These are phyloP conservation scores for Claviceps maximensis DNA, from an alignment of 2,329 filamentous ascomycete species.

Conservation along the genomic window DNA sequence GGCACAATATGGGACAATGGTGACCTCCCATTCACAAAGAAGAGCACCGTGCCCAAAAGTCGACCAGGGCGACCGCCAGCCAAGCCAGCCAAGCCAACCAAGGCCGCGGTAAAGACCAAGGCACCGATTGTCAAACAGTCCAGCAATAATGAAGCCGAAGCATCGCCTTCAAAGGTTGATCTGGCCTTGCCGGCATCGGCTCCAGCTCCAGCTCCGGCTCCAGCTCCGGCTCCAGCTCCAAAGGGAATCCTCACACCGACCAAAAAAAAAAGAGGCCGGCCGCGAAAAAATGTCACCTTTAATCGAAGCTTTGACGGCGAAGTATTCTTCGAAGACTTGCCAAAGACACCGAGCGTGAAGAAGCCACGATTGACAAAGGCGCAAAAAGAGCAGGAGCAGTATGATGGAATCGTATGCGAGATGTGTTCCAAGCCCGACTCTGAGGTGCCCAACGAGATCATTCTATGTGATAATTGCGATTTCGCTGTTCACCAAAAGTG, in stretches of 20 bases:
- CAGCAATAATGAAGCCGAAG: background rate
- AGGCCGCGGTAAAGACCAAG: background rate
- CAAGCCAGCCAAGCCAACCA: background rate
- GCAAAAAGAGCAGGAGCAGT: constrained; percentile 17
- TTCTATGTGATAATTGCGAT: constrained; percentile 53
- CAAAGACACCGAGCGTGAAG: constrained; percentile 22
- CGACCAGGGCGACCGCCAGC: background rate
- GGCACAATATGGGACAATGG: constrained; percentile 26
- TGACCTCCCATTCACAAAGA: constrained; percentile 8
- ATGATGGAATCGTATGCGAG: constrained; percentile 42
- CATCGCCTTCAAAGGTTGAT: constrained; percentile 1
- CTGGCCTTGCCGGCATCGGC: constrained; percentile 2
- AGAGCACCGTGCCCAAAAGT: constrained; percentile 9
- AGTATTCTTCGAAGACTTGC: constrained; percentile 39
- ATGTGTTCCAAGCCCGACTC: constrained; percentile 47
- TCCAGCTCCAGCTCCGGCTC: too few species aligned
- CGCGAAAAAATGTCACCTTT: constrained; percentile 44
- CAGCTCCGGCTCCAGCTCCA: constrained; percentile 15
- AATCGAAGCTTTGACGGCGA: constrained; percentile 25
- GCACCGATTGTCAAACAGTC: background rate
- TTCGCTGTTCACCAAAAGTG: constrained; percentile 49
- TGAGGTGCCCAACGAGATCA: constrained; percentile 44
- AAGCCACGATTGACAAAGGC: constrained; percentile 13
- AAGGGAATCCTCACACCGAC: constrained; percentile 45
- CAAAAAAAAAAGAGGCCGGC: constrained; percentile 26